phyloP scores from a whole-genome alignment of 192 early-diverging fungal species.

The Backusella luteola region DNA sequence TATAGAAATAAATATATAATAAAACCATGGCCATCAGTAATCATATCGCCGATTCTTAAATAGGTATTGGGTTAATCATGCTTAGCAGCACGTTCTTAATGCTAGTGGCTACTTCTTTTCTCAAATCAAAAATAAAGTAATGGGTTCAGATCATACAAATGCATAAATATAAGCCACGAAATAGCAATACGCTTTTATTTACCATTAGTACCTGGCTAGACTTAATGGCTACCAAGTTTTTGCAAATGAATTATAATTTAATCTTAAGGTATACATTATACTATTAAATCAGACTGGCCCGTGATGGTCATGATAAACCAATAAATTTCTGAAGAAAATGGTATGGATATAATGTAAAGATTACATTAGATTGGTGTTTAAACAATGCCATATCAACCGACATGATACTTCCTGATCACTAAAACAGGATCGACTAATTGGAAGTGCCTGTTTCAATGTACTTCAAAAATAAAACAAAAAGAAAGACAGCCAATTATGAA shows the following conservation, averaged over 20 bases:
- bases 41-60: background rate
- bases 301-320: background rate
- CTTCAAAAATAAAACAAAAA: background rate
- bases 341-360: background rate
- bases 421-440: too few relatives aligned
- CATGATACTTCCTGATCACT: too few relatives aligned
- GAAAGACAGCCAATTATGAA: background rate
- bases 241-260: background rate
- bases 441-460: background rate
- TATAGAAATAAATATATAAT: background rate
- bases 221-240: too few relatives aligned
- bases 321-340: background rate
- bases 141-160: background rate
- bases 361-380: too few relatives aligned
- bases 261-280: background rate
- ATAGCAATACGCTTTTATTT: too few relatives aligned
- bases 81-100: background rate
- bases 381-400: too few relatives aligned
- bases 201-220: too few relatives aligned
- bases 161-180: too few relatives aligned
- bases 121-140: background rate
- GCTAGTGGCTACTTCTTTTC: background rate
- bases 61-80: background rate
- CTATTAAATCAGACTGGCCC: background rate
- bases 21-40: background rate